Percentiles rank a stretch among this genome's conserved stretches.
Conservation (phyloP, 768 basidiomycete genomes). For the Cystobasidium ongulense region DNA sequence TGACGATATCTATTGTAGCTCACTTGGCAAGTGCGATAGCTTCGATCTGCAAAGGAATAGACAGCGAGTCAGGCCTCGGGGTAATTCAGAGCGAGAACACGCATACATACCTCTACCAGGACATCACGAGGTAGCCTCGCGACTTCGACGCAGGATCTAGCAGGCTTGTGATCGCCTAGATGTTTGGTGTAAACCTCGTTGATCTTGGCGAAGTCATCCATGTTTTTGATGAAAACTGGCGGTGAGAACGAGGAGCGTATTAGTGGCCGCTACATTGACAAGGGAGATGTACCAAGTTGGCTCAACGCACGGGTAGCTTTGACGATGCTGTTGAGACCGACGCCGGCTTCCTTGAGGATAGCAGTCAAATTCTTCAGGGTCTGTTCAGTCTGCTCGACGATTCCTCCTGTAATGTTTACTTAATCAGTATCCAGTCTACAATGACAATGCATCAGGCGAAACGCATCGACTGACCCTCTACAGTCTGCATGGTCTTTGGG, state of each 20-base stretch:
- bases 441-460: neutral
- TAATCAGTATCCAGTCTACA: neutral
- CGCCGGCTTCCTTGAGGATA: constrained; percentile 73
- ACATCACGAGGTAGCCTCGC: constrained; percentile 24
- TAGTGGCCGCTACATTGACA: neutral
- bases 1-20: neutral
- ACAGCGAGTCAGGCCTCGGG: neutral
- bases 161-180: constrained; percentile 87
- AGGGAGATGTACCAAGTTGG: neutral
- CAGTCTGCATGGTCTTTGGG: constrained; percentile 62
- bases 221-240: constrained; percentile 82
- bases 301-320: constrained; percentile 68
- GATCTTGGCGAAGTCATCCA: constrained; percentile 76
- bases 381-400: constrained; percentile 72
- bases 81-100: neutral
- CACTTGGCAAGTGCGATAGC: constrained; percentile 6
- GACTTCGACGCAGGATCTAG: constrained; percentile 84
- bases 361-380: constrained; percentile 76
- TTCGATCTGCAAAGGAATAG: neutral
- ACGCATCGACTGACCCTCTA: constrained; percentile 53
- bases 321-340: constrained; percentile 67
- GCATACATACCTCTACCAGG: constrained; percentile 16
- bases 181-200: constrained; percentile 73
- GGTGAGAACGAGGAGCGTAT: neutral
- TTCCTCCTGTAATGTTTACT: constrained; percentile 39